Evolutionary conservation across 1,284 basidiomycete species (phyloP).

Genomic region (Naganishia albida): DNA sequence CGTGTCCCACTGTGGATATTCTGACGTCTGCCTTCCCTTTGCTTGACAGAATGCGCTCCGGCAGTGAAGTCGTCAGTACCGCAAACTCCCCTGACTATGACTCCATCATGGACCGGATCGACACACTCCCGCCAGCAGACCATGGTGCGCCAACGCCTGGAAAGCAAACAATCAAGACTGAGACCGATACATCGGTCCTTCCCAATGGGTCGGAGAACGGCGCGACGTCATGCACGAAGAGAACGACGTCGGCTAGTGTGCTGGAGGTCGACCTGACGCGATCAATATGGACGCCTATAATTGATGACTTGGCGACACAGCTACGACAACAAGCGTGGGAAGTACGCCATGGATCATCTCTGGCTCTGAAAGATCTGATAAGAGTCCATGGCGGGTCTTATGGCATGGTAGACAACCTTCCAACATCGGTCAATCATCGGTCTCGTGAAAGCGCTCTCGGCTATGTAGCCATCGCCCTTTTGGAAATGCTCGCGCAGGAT

Average conservation of each 20-base stretch:
- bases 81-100: not conserved
- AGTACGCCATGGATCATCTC: slow-evolving; percentile 87
- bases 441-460: slow-evolving; percentile 62
- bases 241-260: not conserved
- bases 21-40: not conserved
- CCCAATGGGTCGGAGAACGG: not conserved
- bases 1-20: not conserved
- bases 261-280: slow-evolving; percentile 61
- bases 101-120: not conserved
- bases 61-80: not conserved
- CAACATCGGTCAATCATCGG: slow-evolving; percentile 44
- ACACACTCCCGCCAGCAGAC: not conserved
- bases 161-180: not conserved
- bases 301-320: slow-evolving; percentile 78
- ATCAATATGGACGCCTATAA: slow-evolving; percentile 88
- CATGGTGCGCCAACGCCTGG: not conserved
- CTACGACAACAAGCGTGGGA: slow-evolving; percentile 89
- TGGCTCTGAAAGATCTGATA: slow-evolving; percentile 86
- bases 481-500: slow-evolving; percentile 92
- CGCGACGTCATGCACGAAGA: not conserved
- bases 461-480: slow-evolving; percentile 75
- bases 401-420: slow-evolving; percentile 68
- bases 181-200: not conserved
- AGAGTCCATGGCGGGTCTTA: slow-evolving; percentile 80
- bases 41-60: not conserved